Conservation (phyloP, 2,329 filamentous ascomycete genomes). For the Neoscytalidium dimidiatum region DNA sequence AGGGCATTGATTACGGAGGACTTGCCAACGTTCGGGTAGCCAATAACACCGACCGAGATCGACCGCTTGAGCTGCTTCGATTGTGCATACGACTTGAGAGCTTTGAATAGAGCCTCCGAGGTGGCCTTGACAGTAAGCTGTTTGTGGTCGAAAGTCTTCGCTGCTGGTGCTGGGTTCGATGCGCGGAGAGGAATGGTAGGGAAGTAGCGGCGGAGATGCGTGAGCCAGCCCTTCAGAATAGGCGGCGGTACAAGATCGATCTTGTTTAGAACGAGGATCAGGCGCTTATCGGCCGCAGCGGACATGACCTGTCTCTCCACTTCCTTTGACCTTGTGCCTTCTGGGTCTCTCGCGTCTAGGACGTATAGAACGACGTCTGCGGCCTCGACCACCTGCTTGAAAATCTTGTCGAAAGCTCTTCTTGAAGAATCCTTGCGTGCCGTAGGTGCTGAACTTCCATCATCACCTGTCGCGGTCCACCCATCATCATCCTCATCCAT, state of each 20-base stretch:
- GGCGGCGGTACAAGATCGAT: conserved; percentile 84
- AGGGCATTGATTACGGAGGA: conserved; percentile 95
- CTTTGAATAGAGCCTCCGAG: conserved; percentile 80
- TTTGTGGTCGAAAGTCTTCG: conserved; percentile 89
- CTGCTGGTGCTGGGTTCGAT: conserved; percentile 78
- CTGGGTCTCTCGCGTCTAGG: conserved; percentile 86
- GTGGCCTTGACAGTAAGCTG: conserved; percentile 85
- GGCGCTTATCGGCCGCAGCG: conserved; percentile 78
- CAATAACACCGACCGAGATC: conserved; percentile 88
- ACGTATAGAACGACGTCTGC: conserved; percentile 93
- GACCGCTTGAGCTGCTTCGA: conserved; percentile 83
- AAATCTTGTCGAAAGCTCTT: conserved; percentile 91
- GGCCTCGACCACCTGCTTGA: conserved; percentile 87
- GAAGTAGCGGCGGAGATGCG: conserved; percentile 83
- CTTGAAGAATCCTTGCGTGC: conserved; percentile 65
- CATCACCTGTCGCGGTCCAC: conserved; percentile 49
- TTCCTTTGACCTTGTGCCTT: conserved; percentile 86
- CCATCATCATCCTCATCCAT: conserved; percentile 59
- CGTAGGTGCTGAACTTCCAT: conserved; percentile 39
- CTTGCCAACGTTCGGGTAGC: conserved; percentile 95
- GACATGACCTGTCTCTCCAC: conserved; percentile 91
- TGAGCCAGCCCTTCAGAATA: conserved; percentile 81
- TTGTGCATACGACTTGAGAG: conserved; percentile 85
- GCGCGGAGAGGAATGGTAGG: conserved; percentile 88
- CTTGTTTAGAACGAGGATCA: conserved; percentile 94